phyloP scores from a whole-genome alignment of 768 basidiomycete species.

The Leccinum sublutescens region DNA sequence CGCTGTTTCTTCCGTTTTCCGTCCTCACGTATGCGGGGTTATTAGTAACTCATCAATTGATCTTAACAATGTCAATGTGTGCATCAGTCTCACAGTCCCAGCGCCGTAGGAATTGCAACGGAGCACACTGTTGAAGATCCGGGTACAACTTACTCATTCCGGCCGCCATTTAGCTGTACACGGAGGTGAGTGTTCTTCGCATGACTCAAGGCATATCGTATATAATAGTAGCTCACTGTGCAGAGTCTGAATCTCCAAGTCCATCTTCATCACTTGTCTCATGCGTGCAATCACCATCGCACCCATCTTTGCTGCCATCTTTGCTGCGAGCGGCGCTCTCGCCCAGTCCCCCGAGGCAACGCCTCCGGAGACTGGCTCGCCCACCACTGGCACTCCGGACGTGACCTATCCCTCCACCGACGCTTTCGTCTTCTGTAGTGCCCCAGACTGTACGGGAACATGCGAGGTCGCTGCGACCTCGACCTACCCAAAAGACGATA shows the following conservation, averaged over 20 bases:
- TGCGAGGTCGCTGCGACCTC: background rate
- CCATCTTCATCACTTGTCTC: too few relatives aligned
- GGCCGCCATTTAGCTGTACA: background rate
- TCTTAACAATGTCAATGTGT: background rate
- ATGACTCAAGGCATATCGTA: background rate
- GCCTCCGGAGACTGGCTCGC: background rate
- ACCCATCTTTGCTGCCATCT: background rate
- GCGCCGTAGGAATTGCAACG: background rate
- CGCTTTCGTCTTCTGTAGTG: slow-evolving; percentile 1
- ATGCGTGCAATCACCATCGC: background rate
- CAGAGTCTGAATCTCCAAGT: background rate
- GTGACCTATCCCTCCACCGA: background rate
- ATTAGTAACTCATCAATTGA: background rate
- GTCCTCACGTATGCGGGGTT: background rate
- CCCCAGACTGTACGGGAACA: slow-evolving; percentile 3
- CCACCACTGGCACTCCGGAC: background rate
- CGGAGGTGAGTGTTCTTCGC: background rate
- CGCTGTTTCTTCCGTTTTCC: background rate
- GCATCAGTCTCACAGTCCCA: background rate
- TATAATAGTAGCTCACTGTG: background rate
- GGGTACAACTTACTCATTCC: background rate
- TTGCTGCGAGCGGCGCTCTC: background rate
- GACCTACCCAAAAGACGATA: background rate
- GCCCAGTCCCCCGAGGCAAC: background rate
- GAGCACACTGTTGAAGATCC: background rate